Percentiles rank a stretch among this genome's conserved stretches.
phyloP scores from a whole-genome alignment of 176 grass and related monocot species.

The Puya raimondii region DNA sequence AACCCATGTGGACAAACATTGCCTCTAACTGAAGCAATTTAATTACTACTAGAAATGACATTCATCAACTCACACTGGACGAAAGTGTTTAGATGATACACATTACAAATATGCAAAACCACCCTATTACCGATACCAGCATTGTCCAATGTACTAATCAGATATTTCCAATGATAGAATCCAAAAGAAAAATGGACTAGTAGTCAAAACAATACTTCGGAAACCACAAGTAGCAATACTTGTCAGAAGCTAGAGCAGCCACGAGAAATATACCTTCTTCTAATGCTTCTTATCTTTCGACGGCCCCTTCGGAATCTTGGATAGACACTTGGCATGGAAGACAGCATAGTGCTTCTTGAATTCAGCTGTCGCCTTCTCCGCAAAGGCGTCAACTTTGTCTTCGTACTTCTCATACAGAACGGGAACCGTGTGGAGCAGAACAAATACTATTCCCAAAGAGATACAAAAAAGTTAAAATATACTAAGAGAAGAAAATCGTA shows the following conservation, averaged over 20 bases:
- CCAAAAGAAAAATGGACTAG: conserved; percentile 18
- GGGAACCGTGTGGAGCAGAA: conserved; percentile 68
- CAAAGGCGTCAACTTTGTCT: conserved; percentile 69
- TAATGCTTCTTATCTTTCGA: conserved; percentile 62
- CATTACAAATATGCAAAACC: conserved; percentile 7
- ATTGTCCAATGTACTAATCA: conserved; percentile 9
- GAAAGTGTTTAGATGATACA: background rate
- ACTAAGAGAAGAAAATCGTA: conserved; percentile 10
- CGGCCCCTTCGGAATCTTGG: conserved; percentile 66
- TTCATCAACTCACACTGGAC: background rate
- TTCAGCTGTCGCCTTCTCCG: conserved; percentile 60
- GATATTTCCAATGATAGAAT: conserved; percentile 16
- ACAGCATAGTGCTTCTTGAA: conserved; percentile 73
- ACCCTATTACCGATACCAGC: conserved; percentile 17
- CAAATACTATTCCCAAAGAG: conserved; percentile 45
- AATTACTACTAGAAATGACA: background rate
- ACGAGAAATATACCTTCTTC: conserved; percentile 20
- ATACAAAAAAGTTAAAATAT: background rate
- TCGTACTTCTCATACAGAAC: conserved; percentile 90
- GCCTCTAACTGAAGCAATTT: conserved; percentile 5
- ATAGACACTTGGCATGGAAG: conserved; percentile 66
- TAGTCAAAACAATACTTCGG: conserved; percentile 19
- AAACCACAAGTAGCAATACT: conserved; percentile 17
- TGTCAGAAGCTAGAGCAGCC: background rate
- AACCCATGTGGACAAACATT: background rate